These are phyloP conservation scores for Rhizopogon vesiculosus DNA, from an alignment of 768 basidiomycete species.

Conservation along the genomic window DNA sequence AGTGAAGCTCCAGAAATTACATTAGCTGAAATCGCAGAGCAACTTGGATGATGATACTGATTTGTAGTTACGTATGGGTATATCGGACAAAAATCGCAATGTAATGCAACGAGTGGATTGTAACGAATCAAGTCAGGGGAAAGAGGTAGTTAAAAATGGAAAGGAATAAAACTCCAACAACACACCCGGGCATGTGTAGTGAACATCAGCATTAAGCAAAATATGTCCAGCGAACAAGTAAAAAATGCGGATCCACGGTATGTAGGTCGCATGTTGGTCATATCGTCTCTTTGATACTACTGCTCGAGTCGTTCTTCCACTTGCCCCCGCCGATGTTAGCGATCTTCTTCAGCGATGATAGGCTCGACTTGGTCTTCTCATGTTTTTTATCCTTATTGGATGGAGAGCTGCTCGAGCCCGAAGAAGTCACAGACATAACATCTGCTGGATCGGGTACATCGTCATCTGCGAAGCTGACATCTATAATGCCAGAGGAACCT, in stretches of 20 bases:
- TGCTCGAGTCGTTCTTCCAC: conserved; percentile 53
- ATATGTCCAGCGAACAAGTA: conserved; percentile 15
- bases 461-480: conserved; percentile 25
- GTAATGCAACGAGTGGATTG: conserved; percentile 23
- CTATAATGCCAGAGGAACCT: conserved; percentile 29
- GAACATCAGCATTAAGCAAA: conserved; percentile 12
- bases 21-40: conserved; percentile 27
- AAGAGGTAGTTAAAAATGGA: conserved; percentile 3
- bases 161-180: conserved; percentile 10
- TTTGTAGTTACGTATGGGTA: conserved; percentile 27
- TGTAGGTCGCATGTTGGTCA: conserved; percentile 13
- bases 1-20: conserved; percentile 8
- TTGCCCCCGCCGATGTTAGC: conserved; percentile 33
- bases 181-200: conserved; percentile 12
- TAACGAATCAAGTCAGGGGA: conserved; percentile 10
- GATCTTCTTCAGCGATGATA: conserved; percentile 52
- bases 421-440: conserved; percentile 30
- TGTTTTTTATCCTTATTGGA: conserved; percentile 33
- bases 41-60: conserved; percentile 16
- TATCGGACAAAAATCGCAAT: conserved; percentile 20
- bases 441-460: conserved; percentile 33
- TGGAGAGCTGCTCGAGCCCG: conserved; percentile 22
- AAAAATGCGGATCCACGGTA: conserved; percentile 6
- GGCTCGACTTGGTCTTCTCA: conserved; percentile 52
- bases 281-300: conserved; percentile 38